phyloP scores from a whole-genome alignment of 768 basidiomycete species.

The Rhodotorula graminis region DNA sequence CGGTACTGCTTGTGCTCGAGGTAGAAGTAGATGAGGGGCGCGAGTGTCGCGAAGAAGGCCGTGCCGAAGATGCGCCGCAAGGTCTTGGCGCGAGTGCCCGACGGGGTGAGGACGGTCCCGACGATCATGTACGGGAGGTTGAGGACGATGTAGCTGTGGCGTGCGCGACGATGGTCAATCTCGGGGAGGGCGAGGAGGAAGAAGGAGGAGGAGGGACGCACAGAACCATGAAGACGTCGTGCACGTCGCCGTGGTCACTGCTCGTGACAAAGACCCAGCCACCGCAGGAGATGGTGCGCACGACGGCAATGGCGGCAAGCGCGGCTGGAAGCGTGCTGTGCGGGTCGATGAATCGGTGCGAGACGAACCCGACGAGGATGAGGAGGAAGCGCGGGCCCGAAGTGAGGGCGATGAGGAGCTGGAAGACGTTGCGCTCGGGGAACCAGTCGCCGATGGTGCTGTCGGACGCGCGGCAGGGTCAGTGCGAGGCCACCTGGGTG shows the following conservation, averaged over 20 bases:
- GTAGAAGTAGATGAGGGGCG: constrained; percentile 77
- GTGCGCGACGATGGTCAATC: background rate
- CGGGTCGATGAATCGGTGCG: constrained; percentile 34
- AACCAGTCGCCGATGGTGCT: constrained; percentile 83
- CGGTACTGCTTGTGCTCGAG: constrained; percentile 75
- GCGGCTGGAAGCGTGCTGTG: constrained; percentile 53
- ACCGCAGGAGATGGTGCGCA: constrained; percentile 74
- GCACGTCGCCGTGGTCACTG: constrained; percentile 71
- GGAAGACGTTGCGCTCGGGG: constrained; percentile 59
- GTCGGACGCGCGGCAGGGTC: background rate
- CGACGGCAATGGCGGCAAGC: constrained; percentile 60
- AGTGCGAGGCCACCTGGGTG: too few relatives aligned
- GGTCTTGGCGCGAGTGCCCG: background rate
- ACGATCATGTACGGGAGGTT: constrained; percentile 88
- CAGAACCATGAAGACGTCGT: constrained; percentile 80
- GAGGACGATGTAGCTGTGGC: constrained; percentile 61
- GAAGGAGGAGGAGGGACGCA: background rate
- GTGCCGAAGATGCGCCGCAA: constrained; percentile 56
- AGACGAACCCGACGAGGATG: constrained; percentile 44
- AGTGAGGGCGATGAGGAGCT: constrained; percentile 78
- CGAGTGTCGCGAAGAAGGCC: constrained; percentile 64
- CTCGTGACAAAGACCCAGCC: constrained; percentile 89
- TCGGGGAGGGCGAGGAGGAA: background rate
- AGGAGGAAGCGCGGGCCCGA: constrained; percentile 52
- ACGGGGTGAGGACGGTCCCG: constrained; percentile 55